A percentile compares a stretch with the other conserved stretches of the same genome.
phyloP scores from a whole-genome alignment of 129 eudicot genomes.

The Pseudognaphalium luteoalbum region DNA sequence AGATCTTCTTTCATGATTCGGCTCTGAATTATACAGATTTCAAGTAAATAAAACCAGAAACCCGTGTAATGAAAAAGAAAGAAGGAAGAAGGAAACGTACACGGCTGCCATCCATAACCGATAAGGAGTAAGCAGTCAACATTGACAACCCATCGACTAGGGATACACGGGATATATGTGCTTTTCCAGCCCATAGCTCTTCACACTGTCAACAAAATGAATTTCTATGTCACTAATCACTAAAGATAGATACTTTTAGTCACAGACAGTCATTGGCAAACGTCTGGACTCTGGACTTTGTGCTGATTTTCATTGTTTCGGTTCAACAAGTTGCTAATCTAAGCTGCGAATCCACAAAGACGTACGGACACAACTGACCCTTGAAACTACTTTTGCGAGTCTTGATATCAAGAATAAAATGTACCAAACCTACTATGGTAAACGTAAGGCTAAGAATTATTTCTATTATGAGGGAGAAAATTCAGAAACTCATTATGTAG shows the following conservation, averaged over 20 bases:
- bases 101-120: slow-evolving; percentile 68
- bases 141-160: slow-evolving; percentile 61
- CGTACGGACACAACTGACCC: neutral
- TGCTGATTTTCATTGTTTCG: neutral
- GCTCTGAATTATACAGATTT: slow-evolving; percentile 36
- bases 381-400: neutral
- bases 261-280: neutral
- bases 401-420: neutral
- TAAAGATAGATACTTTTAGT: neutral
- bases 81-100: slow-evolving; percentile 36
- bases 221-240: neutral
- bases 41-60: neutral
- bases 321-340: neutral
- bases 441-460: neutral
- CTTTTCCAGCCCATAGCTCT: slow-evolving; percentile 79
- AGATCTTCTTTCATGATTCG: slow-evolving; percentile 76
- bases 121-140: slow-evolving; percentile 64
- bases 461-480: neutral
- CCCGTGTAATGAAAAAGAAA: neutral
- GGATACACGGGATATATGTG: slow-evolving; percentile 77
- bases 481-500: neutral
- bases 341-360: neutral
- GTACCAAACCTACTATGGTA: neutral
- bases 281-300: neutral
- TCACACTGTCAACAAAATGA: slow-evolving; percentile 48